Evolutionary conservation across 2,329 filamentous ascomycete species (phyloP).

Genomic region (Ilyonectria mors-panacis): DNA sequence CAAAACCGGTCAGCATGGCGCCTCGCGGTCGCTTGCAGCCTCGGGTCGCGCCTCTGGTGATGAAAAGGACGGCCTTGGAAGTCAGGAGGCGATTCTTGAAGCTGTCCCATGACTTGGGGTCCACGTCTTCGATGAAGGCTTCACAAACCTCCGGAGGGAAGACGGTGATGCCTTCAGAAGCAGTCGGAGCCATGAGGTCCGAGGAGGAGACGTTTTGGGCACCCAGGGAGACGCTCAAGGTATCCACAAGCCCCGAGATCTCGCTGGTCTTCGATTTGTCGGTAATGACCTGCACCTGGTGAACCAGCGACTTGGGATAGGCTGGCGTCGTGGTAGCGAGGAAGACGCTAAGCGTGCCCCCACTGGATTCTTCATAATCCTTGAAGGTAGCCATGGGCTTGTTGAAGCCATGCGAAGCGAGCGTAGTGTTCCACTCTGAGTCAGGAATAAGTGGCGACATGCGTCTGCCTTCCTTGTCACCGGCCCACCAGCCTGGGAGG

Average conservation of each 20-base stretch:
- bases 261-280: constrained; percentile 8
- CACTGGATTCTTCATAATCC: constrained; percentile 11
- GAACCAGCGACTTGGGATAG: constrained; percentile 12
- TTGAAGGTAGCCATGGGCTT: constrained; percentile 19
- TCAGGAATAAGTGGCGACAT: constrained; percentile 16
- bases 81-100: constrained; percentile 18
- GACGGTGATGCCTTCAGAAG: constrained; percentile 14
- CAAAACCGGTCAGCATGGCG: constrained; percentile 21
- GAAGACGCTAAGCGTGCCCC: constrained; percentile 23
- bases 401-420: not conserved
- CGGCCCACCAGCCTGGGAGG: constrained; percentile 57
- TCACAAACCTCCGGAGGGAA: constrained; percentile 25
- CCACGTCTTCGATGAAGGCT: constrained; percentile 21
- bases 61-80: constrained; percentile 21
- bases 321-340: constrained; percentile 9
- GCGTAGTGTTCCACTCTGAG: constrained; percentile 10
- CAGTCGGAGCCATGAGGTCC: constrained; percentile 1
- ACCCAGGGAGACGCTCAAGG: constrained; percentile 10
- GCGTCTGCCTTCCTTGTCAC: constrained; percentile 42
- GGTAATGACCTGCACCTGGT: constrained; percentile 10
- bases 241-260: constrained; percentile 6
- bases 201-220: constrained; percentile 9
- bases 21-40: constrained; percentile 19
- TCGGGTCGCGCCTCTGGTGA: constrained; percentile 11
- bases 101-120: constrained; percentile 7